Conservation (phyloP, 2,329 filamentous ascomycete species). For the Alternaria incomplexa region DNA sequence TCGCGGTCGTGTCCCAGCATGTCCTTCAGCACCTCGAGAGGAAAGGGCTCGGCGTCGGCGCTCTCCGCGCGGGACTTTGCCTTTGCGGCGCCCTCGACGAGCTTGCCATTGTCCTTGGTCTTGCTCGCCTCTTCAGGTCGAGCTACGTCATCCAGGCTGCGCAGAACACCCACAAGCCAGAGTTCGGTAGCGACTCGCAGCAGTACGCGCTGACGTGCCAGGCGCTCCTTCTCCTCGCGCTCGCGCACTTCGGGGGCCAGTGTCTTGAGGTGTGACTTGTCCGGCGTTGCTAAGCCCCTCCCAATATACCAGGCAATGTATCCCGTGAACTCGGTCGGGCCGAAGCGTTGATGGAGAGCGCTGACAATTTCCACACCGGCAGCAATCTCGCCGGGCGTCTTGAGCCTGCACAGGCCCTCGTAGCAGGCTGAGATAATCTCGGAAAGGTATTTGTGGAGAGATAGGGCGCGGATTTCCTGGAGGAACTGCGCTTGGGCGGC, state of each 20-base stretch:
- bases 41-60: conserved; percentile 85
- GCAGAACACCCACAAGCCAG: conserved; percentile 89
- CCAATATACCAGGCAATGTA: conserved; percentile 92
- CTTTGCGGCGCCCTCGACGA: conserved; percentile 66
- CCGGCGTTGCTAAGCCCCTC: conserved; percentile 87
- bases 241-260: conserved; percentile 83
- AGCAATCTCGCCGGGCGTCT: conserved; percentile 88
- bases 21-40: conserved; percentile 96
- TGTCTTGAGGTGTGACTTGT: conserved; percentile 81
- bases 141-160: conserved; percentile 75
- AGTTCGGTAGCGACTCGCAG: conserved; percentile 91
- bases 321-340: conserved; percentile 85
- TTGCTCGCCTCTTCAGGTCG: conserved; percentile 69
- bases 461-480: conserved; percentile 87
- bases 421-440: conserved; percentile 96
- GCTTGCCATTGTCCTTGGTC: conserved; percentile 62
- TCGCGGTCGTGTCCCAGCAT: conserved; percentile 92
- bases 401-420: conserved; percentile 90
- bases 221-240: conserved; percentile 92
- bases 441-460: conserved; percentile 93
- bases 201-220: conserved; percentile 83
- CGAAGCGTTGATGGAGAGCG: conserved; percentile 94
- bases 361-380: conserved; percentile 92
- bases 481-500: conserved; percentile 83
- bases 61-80: conserved; percentile 65